Conservation (phyloP, 805 yeast species). For the Yamadazyma takamatsuzukensis region DNA sequence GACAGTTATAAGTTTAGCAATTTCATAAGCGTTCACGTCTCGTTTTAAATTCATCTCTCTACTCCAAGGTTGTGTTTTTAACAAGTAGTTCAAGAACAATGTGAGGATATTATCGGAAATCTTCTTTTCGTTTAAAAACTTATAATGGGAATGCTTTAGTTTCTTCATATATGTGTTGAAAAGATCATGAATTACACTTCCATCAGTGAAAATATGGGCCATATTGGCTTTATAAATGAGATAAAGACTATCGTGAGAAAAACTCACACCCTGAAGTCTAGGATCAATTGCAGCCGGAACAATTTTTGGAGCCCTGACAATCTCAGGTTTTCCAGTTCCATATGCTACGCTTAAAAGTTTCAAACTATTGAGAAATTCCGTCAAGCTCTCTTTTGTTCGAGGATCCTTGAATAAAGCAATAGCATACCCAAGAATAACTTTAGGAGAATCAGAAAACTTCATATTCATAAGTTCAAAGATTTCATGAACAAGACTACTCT, state of each 20-base stretch:
- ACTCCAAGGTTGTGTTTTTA: constrained; percentile 18
- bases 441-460: constrained; percentile 29
- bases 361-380: constrained; percentile 23
- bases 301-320: constrained; percentile 3
- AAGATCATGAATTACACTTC: constrained; percentile 13
- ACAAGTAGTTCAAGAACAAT: constrained; percentile 22
- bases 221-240: too few relatives aligned
- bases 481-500: constrained; percentile 22
- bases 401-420: constrained; percentile 21
- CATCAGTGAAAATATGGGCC: too few relatives aligned
- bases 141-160: not conserved
- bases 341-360: constrained; percentile 22
- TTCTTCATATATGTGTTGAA: constrained; percentile 16
- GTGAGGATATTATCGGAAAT: constrained; percentile 9
- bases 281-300: constrained; percentile 15
- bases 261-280: constrained; percentile 6
- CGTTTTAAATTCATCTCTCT: constrained; percentile 14
- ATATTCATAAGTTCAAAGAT: constrained; percentile 27
- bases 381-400: constrained; percentile 9
- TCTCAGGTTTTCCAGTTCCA: constrained; percentile 17
- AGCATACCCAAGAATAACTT: constrained; percentile 34
- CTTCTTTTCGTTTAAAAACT: constrained; percentile 1
- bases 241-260: constrained; percentile 7
- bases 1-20: constrained; percentile 24
- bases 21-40: constrained; percentile 14